These are phyloP conservation scores for Xanthoparmelia taractica DNA, from an alignment of 495 filamentous ascomycete species.

Conservation along the genomic window DNA sequence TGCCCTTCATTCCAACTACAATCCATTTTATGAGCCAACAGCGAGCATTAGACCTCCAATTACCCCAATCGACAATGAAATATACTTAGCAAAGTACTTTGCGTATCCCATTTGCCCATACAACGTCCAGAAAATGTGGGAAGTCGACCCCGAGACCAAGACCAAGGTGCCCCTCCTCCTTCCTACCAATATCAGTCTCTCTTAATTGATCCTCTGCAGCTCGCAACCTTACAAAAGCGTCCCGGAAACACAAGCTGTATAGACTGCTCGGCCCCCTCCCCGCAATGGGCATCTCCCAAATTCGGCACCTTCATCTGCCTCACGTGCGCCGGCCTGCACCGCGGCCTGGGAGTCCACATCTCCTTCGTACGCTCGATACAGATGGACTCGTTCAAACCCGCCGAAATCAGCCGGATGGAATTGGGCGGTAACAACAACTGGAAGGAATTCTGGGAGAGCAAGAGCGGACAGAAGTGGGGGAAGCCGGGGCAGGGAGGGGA, in stretches of 20 bases:
- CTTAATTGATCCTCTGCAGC: slow-evolving; percentile 61
- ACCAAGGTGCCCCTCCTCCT: slow-evolving; percentile 57
- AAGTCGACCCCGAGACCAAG: slow-evolving; percentile 92
- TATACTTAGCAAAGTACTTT: background rate
- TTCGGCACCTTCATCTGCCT: slow-evolving; percentile 93
- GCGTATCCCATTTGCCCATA: background rate
- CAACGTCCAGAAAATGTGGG: slow-evolving; percentile 47
- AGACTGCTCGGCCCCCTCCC: slow-evolving; percentile 88
- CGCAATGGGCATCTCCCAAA: slow-evolving; percentile 85
- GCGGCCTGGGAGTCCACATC: slow-evolving; percentile 92
- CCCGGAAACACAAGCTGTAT: slow-evolving; percentile 81
- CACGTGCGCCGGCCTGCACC: slow-evolving; percentile 88
- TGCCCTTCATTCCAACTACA: background rate
- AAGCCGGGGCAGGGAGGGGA: slow-evolving; percentile 49
- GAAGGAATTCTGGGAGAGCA: slow-evolving; percentile 71
- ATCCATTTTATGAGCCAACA: background rate
- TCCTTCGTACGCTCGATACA: slow-evolving; percentile 93
- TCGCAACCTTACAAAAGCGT: slow-evolving; percentile 79
- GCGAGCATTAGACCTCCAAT: background rate
- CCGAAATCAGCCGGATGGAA: slow-evolving; percentile 80
- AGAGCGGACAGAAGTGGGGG: slow-evolving; percentile 58
- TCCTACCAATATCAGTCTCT: background rate
- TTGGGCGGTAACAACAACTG: slow-evolving; percentile 80
- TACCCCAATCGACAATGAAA: background rate
- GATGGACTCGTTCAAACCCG: slow-evolving; percentile 94